Base-by-base conservation (phyloP, 2,329 filamentous ascomycete genomes). In the Scytalidium lignicola region DNA sequence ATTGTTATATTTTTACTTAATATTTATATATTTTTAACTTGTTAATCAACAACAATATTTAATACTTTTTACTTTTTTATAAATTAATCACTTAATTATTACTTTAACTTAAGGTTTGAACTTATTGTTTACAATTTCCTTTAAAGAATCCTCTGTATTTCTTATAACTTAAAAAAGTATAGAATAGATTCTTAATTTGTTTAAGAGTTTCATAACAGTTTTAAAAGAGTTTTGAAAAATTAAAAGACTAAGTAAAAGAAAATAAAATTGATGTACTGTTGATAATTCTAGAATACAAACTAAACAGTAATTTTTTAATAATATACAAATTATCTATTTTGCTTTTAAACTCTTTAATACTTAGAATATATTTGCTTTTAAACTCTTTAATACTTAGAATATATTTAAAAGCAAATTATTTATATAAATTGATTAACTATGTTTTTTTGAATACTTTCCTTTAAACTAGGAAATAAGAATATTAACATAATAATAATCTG, bases 271-370 rank as follows among this genome's bases (percentile, higher is more conserved):
- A n/a, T n/a, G 19, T n/a, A 43, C 18, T 21, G 41, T 15, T 15
- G n/a, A 26, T n/a, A 26, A 9, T 26, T 43, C 41, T 10, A n/a
- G 13, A 26, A 43, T n/a, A n/a, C 41, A 26, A 18, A 26, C 41
- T 43, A n/a, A n/a, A 5, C 15, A 8, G 22, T 43, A 43, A 43
- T 43, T 43, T n/a, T 43, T 43, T 15, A n/a, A 43, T 43, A 43
- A 26, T n/a, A 43, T 43, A 21, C 41, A n/a, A 43, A 43, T n/a
- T n/a, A 20, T 43, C 41, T n/a, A 43, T 15, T 43, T 43, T 26
- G 41, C 15, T n/a, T 43, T n/a, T 9, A n/a, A 43, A n/a, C 18
- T 43, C 13, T 43, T 21, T n/a, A 43, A 26, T n/a, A 15, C 13
- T n/a, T n/a, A 18, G 41, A 43, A 43, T 15, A 43, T n/a, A 5